Conservation (phyloP, 352 stramenopile genomes). For the Pythium rishiriense region DNA sequence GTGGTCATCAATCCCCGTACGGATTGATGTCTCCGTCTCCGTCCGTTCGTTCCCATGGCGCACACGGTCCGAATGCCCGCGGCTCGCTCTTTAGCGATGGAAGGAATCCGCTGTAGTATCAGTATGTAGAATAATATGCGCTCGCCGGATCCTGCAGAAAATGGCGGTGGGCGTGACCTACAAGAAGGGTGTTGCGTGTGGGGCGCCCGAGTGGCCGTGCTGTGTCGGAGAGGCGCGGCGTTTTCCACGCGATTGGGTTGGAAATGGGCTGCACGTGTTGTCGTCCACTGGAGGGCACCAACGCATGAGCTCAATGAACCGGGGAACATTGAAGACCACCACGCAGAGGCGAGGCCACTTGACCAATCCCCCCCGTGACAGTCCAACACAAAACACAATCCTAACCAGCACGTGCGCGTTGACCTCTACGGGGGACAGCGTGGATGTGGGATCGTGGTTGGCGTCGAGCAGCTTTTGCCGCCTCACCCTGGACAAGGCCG, state of each 20-base stretch:
- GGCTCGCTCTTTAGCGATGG: slow-evolving; percentile 1
- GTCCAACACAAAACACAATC: too few species aligned
- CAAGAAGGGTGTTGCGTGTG: not conserved
- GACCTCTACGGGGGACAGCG: too few species aligned
- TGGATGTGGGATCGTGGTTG: too few species aligned
- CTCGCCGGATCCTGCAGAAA: not conserved
- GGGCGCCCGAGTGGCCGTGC: not conserved
- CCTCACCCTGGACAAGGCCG: too few species aligned
- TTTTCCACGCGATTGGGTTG: not conserved
- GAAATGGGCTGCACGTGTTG: not conserved
- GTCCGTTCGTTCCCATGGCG: too few species aligned
- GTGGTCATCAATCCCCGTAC: too few species aligned
- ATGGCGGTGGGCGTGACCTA: not conserved
- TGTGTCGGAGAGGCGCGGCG: slow-evolving; percentile 3
- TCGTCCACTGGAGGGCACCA: not conserved
- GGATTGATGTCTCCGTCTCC: too few species aligned
- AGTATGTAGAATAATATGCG: not conserved
- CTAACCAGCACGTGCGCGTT: too few species aligned
- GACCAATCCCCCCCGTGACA: too few species aligned
- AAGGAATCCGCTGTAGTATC: not conserved
- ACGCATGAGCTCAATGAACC: not conserved
- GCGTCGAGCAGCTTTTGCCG: too few species aligned
- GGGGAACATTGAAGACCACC: not conserved
- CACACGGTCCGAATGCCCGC: too few species aligned
- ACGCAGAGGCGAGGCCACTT: not conserved